Evolutionary conservation across 1,139 yeast genomes (phyloP), one percentile per base, ranked within the genome.

Genomic region (Geotrichum klebahnii): DNA sequence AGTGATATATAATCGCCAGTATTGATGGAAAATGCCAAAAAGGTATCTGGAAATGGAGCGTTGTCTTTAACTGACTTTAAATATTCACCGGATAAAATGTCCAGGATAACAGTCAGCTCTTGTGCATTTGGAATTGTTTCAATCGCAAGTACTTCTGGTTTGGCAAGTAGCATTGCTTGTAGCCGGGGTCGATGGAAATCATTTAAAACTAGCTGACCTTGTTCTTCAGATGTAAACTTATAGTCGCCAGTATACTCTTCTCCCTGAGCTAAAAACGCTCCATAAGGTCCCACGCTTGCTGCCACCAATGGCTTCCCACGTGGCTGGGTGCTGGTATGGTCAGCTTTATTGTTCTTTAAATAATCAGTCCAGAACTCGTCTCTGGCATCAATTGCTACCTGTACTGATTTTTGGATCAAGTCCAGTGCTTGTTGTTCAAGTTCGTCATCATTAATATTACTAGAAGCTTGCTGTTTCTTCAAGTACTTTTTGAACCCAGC

Each of bases 241-340:
- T 84, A 84, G 32, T 75, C 69, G 0, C 90, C 90, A 2, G 82
- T 79, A 60, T 81, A 84, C 59, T 84, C 92, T 1, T 81, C 72
- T 0, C 89, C 89, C 56, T 80, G 74, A 23, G 82, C 79, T 37
- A 82, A 63, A 55, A 65, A 79, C 0, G 87, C 82, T 1, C 89
- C 90, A 60, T 78, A 84, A 0, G 92, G 88, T 0, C 90, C 92
- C n/a, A 82, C 62, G 8, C 84, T 78, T 0, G 82, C 89, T 8
- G 77, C 77, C 4, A 81, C 72, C 41, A 52, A 59, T 28, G 59
- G 61, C 9, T 51, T 57, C 8, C 50, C 26, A 31, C 52, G 23
- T 17, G 10, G 29, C 29, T 8, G 36, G 2, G 12, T 23, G 19
- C 22, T 3, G 12, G 17, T 5, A 6, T 12, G 26, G 26, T 6